Base-by-base conservation (phyloP, 148 eudicot species). In the Oxyria digyna region DNA sequence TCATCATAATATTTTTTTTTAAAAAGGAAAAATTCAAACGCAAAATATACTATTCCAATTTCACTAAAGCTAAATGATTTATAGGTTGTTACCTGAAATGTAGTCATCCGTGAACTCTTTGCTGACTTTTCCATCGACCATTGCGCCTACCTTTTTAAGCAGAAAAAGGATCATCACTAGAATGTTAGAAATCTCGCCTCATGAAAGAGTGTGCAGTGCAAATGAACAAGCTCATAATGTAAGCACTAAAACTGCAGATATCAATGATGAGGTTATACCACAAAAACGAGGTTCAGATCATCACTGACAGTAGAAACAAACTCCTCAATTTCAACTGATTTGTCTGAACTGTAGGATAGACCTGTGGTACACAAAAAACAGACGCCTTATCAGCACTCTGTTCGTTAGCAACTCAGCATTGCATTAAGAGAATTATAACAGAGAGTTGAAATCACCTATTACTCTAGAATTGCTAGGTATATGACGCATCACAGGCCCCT, bases 301-400 rank as follows among this genome's bases (percentile, higher is more conserved):
- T 72, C 78, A 43, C 40, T 62, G 40, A 55, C 41, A 55, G 74
- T 63, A 17, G 78, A 75, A 35, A 75, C 37, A 72, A 72, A 79
- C 41, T 75, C 68, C 45, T 75, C 68, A 62, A 79, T 42, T 31
- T 79, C 73, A 69, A 79, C 81, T 23, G 70, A 15, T 62, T 75
- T 79, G 35, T 67, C 54, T 32, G 81, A 75, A 38, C 69, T 26
- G 46, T 69, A 70, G 42, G 81, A 79, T 35, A 79, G 73, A 32
- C 81, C 81, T 72, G 71, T 38, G 4, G 72, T 37, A 54, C 27
- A 49, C 49, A 74, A 67, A 73, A 75, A 72, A 8, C 4, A 0
- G 8, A 13, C 32, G 13, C 3, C n/a, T 27, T 3, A 12, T 55
- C 63, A 55, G 63, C 7, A 23, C 63, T 26, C 32, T 3, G 9